Evolutionary conservation across 768 basidiomycete species (phyloP).

Genomic region (Cubamyces lactineus): DNA sequence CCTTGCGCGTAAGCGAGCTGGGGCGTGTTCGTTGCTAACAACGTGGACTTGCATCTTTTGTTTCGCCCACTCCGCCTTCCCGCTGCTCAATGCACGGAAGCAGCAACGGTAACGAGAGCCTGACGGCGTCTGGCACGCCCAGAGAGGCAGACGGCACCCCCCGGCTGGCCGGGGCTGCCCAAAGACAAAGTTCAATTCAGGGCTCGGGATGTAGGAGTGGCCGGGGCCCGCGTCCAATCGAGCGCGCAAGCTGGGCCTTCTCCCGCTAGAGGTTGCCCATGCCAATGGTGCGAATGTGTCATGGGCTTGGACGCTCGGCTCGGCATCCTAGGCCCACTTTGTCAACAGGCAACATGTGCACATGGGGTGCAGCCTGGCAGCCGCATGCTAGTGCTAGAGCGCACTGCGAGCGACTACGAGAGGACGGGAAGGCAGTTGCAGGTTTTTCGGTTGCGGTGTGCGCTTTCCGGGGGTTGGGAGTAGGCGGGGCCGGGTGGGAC

Average conservation of each 20-base stretch:
- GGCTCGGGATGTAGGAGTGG: not conserved
- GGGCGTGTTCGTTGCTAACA: slow-evolving; percentile 6
- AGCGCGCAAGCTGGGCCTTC: not conserved
- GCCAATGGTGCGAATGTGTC: not conserved
- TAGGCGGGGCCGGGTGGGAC: not conserved
- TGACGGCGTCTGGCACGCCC: not conserved
- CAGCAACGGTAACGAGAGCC: not conserved
- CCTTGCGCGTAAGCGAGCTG: not conserved
- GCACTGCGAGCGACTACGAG: not conserved
- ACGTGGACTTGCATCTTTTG: not conserved
- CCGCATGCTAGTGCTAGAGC: no score
- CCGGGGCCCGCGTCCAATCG: not conserved
- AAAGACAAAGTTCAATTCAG: slow-evolving; percentile 8
- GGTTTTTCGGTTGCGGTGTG: not conserved
- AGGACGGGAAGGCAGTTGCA: not conserved
- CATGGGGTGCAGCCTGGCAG: not conserved
- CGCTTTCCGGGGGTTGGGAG: slow-evolving; percentile 7
- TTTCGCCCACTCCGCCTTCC: not conserved
- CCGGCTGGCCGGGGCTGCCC: not conserved
- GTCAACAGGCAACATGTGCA: not conserved
- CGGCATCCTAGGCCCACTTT: slow-evolving; percentile 4
- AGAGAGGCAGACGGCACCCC: not conserved
- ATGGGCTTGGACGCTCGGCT: not conserved
- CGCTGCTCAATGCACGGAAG: not conserved
- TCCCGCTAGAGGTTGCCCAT: slow-evolving; percentile 9